These are phyloP conservation scores for Termitomyces sp. DNA, from an alignment of 768 basidiomycete genomes.

Conservation along the genomic window DNA sequence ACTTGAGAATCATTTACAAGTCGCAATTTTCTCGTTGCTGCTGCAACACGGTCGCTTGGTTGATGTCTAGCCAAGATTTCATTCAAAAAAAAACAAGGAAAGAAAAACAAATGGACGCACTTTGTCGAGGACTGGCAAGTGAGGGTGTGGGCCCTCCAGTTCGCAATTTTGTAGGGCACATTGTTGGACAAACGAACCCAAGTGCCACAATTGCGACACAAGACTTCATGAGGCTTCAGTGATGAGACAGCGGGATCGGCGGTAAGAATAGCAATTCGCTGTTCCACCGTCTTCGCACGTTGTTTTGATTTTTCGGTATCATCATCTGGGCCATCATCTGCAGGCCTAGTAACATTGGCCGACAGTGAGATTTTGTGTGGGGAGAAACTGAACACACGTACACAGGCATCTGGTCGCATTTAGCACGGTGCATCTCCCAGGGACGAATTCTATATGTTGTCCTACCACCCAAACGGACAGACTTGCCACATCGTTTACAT, in stretches of 20 bases:
- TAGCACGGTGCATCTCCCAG: constrained; percentile 59
- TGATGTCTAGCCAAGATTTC: constrained; percentile 27
- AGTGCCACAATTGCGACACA: constrained; percentile 60
- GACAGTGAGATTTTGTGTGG: neutral
- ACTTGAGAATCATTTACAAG: constrained; percentile 67
- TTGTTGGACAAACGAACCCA: constrained; percentile 56
- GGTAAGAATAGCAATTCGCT: constrained; percentile 52
- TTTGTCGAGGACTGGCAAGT: constrained; percentile 41
- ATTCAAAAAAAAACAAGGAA: neutral
- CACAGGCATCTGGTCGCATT: constrained; percentile 47
- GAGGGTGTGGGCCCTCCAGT: constrained; percentile 56
- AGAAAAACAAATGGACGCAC: constrained; percentile 28
- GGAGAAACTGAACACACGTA: constrained; percentile 12
- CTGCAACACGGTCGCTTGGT: constrained; percentile 58
- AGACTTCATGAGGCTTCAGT: constrained; percentile 48
- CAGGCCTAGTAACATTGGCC: constrained; percentile 2
- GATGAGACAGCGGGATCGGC: constrained; percentile 51
- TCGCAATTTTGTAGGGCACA: constrained; percentile 39
- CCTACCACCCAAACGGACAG: constrained; percentile 54
- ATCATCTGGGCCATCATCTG: constrained; percentile 22
- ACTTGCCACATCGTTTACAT: constrained; percentile 57
- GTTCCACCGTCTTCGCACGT: constrained; percentile 32
- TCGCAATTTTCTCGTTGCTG: constrained; percentile 58
- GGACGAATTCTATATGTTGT: constrained; percentile 56
- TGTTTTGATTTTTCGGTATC: constrained; percentile 14